Base-by-base conservation (phyloP, 441 rosid genomes). In the Pelargonium cotyledonis region DNA sequence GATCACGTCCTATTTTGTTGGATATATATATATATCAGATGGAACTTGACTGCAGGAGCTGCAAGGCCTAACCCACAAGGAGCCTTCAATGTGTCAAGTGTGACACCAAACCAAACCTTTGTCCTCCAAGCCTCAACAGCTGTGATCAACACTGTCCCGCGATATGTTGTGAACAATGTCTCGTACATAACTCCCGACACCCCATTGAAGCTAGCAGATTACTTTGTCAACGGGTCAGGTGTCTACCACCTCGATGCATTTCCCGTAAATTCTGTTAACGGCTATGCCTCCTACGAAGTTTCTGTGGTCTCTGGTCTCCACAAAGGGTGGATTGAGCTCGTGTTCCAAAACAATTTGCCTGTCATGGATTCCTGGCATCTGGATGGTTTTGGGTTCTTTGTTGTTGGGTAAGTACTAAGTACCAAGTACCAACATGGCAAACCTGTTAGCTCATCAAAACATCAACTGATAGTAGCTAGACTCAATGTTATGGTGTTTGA, bases 31-130 rank as follows among this genome's bases (percentile, higher is more conserved):
- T n/a, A 26, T 8, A 66, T 16, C 35, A 66, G 15, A 41, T 66
- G 10, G 89, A 91, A 92, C 71, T 0, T 89, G 75, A 79, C 83
- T 0, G 65, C 90, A 16, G 96, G 97, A 53, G 92, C 94, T 7
- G 91, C 96, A 2, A 88, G 96, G 86, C 85, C 91, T 1, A 87
- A 92, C 58, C 91, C 89, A 5, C 97, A 89, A 76, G 95, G 97
- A 70, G 75, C 88, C 2, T 89, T 89, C 84, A 91, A 89, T 8
- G 91, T 87, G 40, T 71, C 84, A 16, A 81, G 84, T 38, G 85
- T 88, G 8, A 84, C 86, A 61, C 18, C 87, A 46, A 68, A 81
- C 1, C 84, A 87, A 73, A 82, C 84, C 8, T 78, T 89, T 72
- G 23, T 87, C 31, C 82, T 89, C 4, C 80, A 66, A 3, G 81